These are phyloP conservation scores for Talaromyces thailandensis DNA, from an alignment of 495 filamentous ascomycete species.

Conservation along the genomic window DNA sequence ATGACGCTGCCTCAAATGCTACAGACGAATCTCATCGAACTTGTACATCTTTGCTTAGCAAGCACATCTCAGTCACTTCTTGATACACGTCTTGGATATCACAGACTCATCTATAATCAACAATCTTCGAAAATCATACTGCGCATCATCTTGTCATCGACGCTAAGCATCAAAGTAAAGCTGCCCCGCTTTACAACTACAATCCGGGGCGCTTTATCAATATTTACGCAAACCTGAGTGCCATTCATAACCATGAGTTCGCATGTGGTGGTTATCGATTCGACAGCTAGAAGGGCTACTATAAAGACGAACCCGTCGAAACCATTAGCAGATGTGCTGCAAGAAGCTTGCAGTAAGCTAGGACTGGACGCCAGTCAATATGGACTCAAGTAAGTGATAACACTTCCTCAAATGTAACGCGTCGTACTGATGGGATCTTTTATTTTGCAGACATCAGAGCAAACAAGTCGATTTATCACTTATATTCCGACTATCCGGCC, in stretches of 20 bases:
- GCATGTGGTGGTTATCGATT: constrained; percentile 80
- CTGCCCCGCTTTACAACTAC: constrained; percentile 16
- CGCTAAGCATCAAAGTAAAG: constrained; percentile 2
- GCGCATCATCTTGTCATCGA: neutral
- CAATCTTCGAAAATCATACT: neutral
- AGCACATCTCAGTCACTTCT: neutral
- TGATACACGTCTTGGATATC: neutral
- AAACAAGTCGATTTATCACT: constrained; percentile 78
- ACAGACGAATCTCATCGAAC: constrained; percentile 9
- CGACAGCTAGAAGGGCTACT: constrained; percentile 59
- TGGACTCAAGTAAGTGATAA: constrained; percentile 60
- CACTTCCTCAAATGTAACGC: neutral
- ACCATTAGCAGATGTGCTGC: constrained; percentile 70
- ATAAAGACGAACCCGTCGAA: constrained; percentile 77
- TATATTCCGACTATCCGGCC: constrained; percentile 76
- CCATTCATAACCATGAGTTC: constrained; percentile 58
- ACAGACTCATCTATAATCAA: neutral
- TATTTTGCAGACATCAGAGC: constrained; percentile 60
- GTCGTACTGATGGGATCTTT: constrained; percentile 8
- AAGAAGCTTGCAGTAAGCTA: constrained; percentile 79
- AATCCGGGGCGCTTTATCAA: constrained; percentile 5
- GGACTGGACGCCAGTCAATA: constrained; percentile 63
- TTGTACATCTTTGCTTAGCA: neutral
- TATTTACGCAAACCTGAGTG: neutral
- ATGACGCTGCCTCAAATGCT: too few species aligned